These are phyloP conservation scores for Didymella glomerata DNA, from an alignment of 2,329 filamentous ascomycete species.

Conservation along the genomic window DNA sequence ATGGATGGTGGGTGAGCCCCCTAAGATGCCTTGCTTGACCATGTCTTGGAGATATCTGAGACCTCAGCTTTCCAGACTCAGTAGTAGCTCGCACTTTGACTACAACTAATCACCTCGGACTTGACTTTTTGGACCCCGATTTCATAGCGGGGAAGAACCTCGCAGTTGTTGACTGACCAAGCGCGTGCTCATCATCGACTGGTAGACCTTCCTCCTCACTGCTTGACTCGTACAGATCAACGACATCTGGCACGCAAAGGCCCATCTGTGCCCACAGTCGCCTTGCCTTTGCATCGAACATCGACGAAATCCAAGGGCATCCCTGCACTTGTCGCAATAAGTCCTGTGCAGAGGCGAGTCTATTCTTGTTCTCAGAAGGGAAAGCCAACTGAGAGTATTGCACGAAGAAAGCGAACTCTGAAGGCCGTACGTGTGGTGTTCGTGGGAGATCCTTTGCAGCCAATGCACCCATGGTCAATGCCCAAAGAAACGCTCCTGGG, in stretches of 20 bases:
- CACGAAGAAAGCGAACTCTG: constrained; percentile 29
- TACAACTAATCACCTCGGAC: not conserved
- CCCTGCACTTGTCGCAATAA: not conserved
- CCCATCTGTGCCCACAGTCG: constrained; percentile 33
- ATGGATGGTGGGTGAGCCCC: no score
- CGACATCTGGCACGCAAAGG: constrained; percentile 24
- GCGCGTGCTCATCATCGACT: constrained; percentile 26
- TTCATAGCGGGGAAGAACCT: constrained; percentile 26
- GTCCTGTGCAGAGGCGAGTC: constrained; percentile 26
- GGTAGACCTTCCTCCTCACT: constrained; percentile 22
- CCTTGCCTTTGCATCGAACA: constrained; percentile 33
- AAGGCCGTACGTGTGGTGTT: constrained; percentile 6
- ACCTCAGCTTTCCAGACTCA: no score
- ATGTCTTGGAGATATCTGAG: no score
- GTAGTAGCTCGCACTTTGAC: no score
- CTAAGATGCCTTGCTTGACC: no score
- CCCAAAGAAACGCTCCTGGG: constrained; percentile 41
- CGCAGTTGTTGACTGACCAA: constrained; percentile 29
- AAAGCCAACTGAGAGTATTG: constrained; percentile 26
- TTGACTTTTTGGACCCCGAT: constrained; percentile 5
- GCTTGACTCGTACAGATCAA: constrained; percentile 20
- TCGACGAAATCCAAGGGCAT: constrained; percentile 34
- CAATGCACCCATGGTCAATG: constrained; percentile 40
- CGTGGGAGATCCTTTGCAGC: constrained; percentile 28
- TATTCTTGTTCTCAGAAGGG: constrained; percentile 12